Conservation (phyloP, 768 basidiomycete species). For the Ramaria rubella region DNA sequence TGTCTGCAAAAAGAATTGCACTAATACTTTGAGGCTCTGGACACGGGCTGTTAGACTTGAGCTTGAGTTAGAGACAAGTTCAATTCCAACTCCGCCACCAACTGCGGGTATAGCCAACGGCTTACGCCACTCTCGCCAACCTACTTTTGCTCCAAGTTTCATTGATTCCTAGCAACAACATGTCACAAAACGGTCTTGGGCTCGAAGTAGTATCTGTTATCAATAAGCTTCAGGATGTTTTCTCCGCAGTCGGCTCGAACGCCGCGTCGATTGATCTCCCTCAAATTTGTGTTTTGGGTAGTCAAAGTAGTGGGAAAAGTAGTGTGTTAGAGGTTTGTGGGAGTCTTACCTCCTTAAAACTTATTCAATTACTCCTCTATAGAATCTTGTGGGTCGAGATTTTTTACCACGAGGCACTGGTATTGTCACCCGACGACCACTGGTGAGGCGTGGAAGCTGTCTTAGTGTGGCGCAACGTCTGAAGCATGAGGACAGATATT, state of each 20-base stretch:
- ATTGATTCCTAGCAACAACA: conserved; percentile 14
- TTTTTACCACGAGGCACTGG: conserved; percentile 98
- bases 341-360: background rate
- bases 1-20: too few relatives aligned
- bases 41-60: too few relatives aligned
- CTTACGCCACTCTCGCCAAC: background rate
- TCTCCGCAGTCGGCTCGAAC: conserved; percentile 73
- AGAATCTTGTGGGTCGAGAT: conserved; percentile 98
- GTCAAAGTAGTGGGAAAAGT: conserved; percentile 91
- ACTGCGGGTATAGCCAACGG: too few relatives aligned
- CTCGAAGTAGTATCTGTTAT: conserved; percentile 74
- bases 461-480: background rate
- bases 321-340: conserved; percentile 76
- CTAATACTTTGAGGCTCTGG: too few relatives aligned
- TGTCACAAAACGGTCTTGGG: conserved; percentile 51
- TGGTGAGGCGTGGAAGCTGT: conserved; percentile 49
- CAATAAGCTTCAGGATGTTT: conserved; percentile 91
- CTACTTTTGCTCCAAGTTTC: background rate
- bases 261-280: conserved; percentile 81
- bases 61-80: too few relatives aligned
- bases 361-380: background rate
- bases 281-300: conserved; percentile 86
- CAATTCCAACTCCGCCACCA: background rate
- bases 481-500: conserved; percentile 51
- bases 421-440: conserved; percentile 94